A percentile compares a stretch with the other conserved stretches of the same genome.
Conservation (phyloP, 177 flowering plant species). For the Telopea speciosissima region DNA sequence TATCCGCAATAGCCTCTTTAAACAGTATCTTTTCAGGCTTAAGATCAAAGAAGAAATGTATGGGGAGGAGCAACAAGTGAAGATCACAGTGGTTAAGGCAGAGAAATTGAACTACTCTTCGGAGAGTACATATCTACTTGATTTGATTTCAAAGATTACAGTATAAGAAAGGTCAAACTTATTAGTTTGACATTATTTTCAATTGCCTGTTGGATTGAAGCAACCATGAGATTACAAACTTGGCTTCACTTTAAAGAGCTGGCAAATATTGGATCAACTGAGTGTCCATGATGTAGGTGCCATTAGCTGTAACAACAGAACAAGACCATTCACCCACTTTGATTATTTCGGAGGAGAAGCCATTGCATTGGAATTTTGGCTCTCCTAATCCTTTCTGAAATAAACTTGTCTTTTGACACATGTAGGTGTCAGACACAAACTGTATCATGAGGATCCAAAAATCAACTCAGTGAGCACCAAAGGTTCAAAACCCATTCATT, state of each 20-base stretch:
- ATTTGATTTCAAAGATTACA: conserved; percentile 26
- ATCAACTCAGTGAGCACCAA: neutral
- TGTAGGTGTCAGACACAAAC: neutral
- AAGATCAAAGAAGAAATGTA: conserved; percentile 87
- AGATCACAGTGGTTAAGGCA: conserved; percentile 70
- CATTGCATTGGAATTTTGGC: neutral
- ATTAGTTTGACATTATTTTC: neutral
- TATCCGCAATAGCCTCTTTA: conserved; percentile 44
- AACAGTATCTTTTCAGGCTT: conserved; percentile 55
- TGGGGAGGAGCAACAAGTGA: conserved; percentile 89
- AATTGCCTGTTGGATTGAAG: neutral
- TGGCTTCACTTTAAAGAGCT: neutral
- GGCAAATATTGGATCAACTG: neutral
- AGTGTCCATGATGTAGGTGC: neutral
- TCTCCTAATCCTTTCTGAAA: neutral
- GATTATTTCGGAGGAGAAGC: neutral
- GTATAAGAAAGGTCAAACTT: neutral
- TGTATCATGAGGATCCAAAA: too few relatives aligned
- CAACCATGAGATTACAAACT: neutral
- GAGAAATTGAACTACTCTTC: conserved; percentile 56
- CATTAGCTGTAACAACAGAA: neutral
- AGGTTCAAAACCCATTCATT: neutral
- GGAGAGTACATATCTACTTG: conserved; percentile 52
- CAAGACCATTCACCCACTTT: neutral
- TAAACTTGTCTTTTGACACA: neutral